These are phyloP conservation scores for Musa beccarii DNA, from an alignment of 176 grass and related monocot genomes.

Conservation along the genomic window DNA sequence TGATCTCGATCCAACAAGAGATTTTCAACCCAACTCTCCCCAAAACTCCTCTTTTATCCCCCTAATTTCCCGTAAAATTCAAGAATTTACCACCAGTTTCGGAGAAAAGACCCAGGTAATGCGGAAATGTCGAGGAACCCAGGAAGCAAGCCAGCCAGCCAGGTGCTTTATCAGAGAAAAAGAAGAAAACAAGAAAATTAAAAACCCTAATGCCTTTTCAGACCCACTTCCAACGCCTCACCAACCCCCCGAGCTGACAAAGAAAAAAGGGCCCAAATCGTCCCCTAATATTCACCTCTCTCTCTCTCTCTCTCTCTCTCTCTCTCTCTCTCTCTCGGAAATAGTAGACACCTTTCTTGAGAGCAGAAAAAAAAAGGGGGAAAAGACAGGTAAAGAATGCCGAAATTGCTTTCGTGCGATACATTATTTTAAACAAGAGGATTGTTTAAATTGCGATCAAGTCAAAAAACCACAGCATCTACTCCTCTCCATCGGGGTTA, in stretches of 20 bases:
- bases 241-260: neutral
- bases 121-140: neutral
- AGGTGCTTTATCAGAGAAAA: neutral
- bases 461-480: neutral
- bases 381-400: neutral
- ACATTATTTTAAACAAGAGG: neutral
- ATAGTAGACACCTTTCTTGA: neutral
- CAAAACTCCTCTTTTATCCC: constrained; percentile 22
- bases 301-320: neutral
- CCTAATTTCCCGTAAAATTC: constrained; percentile 21
- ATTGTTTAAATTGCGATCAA: neutral
- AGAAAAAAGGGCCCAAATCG: neutral
- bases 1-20: constrained; percentile 7
- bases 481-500: neutral
- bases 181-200: neutral
- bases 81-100: constrained; percentile 6
- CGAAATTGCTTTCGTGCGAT: neutral
- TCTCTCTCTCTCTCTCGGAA: neutral
- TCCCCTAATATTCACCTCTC: neutral
- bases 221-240: neutral
- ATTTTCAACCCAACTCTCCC: constrained; percentile 4
- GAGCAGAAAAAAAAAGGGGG: neutral
- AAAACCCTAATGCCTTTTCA: constrained; percentile 19
- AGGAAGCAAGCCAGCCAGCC: constrained; percentile 24
- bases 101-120: constrained; percentile 21